Evolutionary conservation across 2,329 filamentous ascomycete species (phyloP).

Genomic region (Pestalotiopsis sp.): DNA sequence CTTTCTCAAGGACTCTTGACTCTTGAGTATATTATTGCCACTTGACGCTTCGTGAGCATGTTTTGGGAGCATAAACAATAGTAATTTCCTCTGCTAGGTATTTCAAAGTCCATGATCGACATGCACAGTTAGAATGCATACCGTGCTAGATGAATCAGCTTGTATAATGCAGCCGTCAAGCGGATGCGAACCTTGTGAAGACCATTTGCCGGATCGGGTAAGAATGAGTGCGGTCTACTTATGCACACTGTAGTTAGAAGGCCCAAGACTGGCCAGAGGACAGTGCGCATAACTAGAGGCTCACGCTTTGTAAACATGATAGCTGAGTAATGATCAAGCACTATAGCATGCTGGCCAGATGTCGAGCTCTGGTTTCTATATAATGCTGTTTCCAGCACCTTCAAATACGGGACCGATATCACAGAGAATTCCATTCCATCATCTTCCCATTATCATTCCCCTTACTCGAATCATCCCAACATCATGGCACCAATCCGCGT

Average conservation of each 20-base stretch:
- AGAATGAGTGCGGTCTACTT: not conserved
- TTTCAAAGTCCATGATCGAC: too few relatives aligned
- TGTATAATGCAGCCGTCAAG: too few relatives aligned
- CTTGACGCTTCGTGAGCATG: too few relatives aligned
- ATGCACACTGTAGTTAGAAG: not conserved
- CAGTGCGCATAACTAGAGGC: not conserved
- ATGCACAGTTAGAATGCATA: too few relatives aligned
- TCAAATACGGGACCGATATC: not conserved
- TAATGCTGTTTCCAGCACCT: not conserved
- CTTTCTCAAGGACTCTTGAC: too few relatives aligned
- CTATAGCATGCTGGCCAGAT: not conserved
- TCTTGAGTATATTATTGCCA: too few relatives aligned
- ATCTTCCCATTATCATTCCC: not conserved
- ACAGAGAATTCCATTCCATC: not conserved
- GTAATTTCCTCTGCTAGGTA: too few relatives aligned
- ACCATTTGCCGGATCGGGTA: not conserved
- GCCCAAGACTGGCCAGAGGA: not conserved
- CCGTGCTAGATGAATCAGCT: too few relatives aligned
- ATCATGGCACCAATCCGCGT: slow-evolving; percentile 53
- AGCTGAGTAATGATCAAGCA: not conserved
- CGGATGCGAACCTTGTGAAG: not conserved
- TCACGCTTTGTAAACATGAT: not conserved
- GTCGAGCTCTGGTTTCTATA: too few relatives aligned
- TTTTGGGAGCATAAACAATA: too few relatives aligned
- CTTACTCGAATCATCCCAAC: not conserved